These are phyloP conservation scores for Aethionema arabicum DNA, from an alignment of 345 rosid species.

Conservation along the genomic window DNA sequence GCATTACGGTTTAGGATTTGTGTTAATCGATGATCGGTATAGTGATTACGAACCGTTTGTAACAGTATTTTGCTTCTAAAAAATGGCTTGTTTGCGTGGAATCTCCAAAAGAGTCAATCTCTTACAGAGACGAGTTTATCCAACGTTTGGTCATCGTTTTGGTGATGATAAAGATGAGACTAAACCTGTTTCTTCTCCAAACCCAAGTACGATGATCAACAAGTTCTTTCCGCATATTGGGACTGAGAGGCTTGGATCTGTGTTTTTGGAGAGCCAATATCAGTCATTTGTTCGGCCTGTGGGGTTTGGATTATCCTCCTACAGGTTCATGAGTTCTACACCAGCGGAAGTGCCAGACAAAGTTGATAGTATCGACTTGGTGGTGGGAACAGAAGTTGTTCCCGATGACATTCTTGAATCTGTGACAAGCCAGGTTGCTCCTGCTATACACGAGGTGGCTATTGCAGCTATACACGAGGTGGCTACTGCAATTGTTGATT, in stretches of 20 bases:
- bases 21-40: neutral
- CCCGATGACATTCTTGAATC: constrained; percentile 36
- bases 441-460: constrained; percentile 60
- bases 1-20: neutral
- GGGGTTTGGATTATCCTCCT: constrained; percentile 34
- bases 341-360: constrained; percentile 40
- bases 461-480: too few species aligned
- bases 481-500: too few species aligned
- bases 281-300: constrained; percentile 17
- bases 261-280: constrained; percentile 27
- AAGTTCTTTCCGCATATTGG: constrained; percentile 15
- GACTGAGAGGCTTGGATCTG: constrained; percentile 22
- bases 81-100: constrained; percentile 44
- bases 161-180: constrained; percentile 28
- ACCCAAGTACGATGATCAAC: constrained; percentile 8
- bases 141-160: constrained; percentile 36
- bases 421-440: too few species aligned
- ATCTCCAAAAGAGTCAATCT: constrained; percentile 33
- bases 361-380: constrained; percentile 42
- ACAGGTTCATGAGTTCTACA: constrained; percentile 41
- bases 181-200: neutral
- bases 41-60: neutral
- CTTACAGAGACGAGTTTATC: constrained; percentile 38
- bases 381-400: constrained; percentile 40
- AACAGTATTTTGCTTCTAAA: constrained; percentile 27